Evolutionary conservation across 2,329 filamentous ascomycete species (phyloP).

Genomic region (Aureobasidium uvarum): DNA sequence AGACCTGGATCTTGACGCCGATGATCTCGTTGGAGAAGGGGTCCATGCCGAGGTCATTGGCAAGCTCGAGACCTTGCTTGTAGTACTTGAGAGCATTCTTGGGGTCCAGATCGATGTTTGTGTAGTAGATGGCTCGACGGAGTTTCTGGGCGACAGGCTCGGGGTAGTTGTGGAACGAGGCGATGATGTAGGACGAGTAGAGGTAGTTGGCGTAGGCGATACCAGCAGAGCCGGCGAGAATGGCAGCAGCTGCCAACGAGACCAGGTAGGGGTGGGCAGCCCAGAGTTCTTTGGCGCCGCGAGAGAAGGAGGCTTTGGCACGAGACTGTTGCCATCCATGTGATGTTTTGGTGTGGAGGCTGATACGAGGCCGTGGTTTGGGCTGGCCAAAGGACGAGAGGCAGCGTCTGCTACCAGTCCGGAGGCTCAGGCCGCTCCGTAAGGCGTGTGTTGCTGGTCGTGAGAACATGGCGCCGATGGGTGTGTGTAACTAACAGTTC

Average conservation of each 20-base stretch:
- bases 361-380: constrained; percentile 1
- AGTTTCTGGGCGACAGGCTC: constrained; percentile 70
- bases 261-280: constrained; percentile 43
- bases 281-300: constrained; percentile 39
- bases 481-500: constrained; percentile 27
- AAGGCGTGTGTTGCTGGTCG: constrained; percentile 35
- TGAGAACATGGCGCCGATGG: constrained; percentile 40
- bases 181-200: constrained; percentile 49
- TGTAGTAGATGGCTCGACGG: constrained; percentile 82
- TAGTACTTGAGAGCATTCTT: constrained; percentile 80
- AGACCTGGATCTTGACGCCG: constrained; percentile 80
- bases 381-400: neutral
- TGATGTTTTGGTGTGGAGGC: neutral
- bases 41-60: constrained; percentile 72
- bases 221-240: constrained; percentile 42
- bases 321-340: constrained; percentile 11
- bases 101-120: constrained; percentile 71
- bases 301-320: constrained; percentile 29
- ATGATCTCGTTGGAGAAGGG: constrained; percentile 88
- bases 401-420: neutral
- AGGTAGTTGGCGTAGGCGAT: constrained; percentile 49
- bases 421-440: neutral
- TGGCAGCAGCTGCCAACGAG: constrained; percentile 36
- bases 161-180: constrained; percentile 59
- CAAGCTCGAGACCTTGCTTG: constrained; percentile 70